Conservation (phyloP, 1,139 yeast species). For the Komagataea norvegica region DNA sequence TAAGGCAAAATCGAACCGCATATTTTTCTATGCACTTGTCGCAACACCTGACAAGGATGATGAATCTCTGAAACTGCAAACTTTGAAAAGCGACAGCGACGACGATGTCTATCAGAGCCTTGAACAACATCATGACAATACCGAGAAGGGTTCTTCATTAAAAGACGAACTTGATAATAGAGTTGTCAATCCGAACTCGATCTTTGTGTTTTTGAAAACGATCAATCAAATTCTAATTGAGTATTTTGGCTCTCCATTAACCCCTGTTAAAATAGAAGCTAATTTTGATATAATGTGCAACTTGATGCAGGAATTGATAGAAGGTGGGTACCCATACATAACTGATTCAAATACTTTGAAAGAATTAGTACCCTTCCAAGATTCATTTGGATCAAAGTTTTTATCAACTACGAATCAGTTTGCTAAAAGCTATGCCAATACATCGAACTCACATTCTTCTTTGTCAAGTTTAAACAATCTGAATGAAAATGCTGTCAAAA, state of each 20-base stretch:
- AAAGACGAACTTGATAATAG: constrained; percentile 2
- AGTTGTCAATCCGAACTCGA: constrained; percentile 43
- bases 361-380: constrained; percentile 62
- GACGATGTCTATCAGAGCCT: constrained; percentile 24
- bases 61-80: constrained; percentile 22
- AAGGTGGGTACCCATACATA: constrained; percentile 66
- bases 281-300: constrained; percentile 63
- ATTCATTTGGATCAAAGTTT: constrained; percentile 37
- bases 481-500: constrained; percentile 34
- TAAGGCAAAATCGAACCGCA: constrained; percentile 14
- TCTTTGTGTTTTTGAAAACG: constrained; percentile 50
- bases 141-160: too few relatives aligned
- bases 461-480: constrained; percentile 40
- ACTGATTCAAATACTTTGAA: constrained; percentile 69
- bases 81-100: constrained; percentile 20
- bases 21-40: constrained; percentile 20
- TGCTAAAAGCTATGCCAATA: constrained; percentile 24
- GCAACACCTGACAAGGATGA: constrained; percentile 17
- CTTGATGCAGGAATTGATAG: constrained; percentile 63
- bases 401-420: constrained; percentile 35
- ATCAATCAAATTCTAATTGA: constrained; percentile 49
- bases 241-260: constrained; percentile 56
- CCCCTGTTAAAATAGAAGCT: constrained; percentile 53
- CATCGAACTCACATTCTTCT: constrained; percentile 36
- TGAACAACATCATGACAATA: constrained; percentile 21